Evolutionary conservation across 768 basidiomycete species (phyloP).

Genomic region (Amanita exitialis): DNA sequence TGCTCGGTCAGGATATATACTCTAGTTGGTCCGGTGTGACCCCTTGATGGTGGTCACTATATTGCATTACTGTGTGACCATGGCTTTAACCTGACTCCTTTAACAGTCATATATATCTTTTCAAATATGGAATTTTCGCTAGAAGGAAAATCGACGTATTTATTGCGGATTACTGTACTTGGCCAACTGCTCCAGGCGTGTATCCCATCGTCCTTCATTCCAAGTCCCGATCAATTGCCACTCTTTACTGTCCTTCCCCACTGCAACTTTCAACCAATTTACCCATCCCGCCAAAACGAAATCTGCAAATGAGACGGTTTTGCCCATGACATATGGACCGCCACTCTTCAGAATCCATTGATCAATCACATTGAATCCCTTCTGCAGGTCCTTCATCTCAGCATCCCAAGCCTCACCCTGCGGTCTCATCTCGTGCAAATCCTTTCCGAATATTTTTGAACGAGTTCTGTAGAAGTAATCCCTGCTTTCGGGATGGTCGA

Average conservation of each 20-base stretch:
- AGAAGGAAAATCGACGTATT: no score
- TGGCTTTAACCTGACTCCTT: no score
- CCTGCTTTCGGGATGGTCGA: conserved; percentile 21
- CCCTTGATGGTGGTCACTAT: no score
- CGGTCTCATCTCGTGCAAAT: conserved; percentile 22
- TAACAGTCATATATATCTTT: no score
- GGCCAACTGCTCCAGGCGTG: conserved; percentile 5
- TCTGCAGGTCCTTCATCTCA: conserved; percentile 19
- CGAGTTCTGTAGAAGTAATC: conserved; percentile 26
- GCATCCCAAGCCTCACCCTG: conserved; percentile 15
- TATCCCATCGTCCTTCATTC: conserved; percentile 10
- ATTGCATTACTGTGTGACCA: no score
- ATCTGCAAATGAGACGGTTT: conserved; percentile 6
- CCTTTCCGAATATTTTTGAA: conserved; percentile 16
- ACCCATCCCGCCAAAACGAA: conserved; percentile 7
- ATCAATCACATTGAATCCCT: conserved; percentile 13
- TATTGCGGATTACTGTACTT: conserved; percentile 5
- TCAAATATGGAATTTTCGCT: no score
- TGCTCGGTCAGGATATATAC: no score
- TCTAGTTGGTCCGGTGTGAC: no score
- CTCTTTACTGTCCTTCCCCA: conserved; percentile 8
- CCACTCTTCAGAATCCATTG: conserved; percentile 12
- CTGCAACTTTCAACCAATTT: not conserved
- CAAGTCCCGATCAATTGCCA: conserved; percentile 8
- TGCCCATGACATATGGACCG: conserved; percentile 9